Evolutionary conservation across 306 rosid species (phyloP), one percentile per base, ranked within the genome.

Genomic region (Ceratonia siliqua): DNA sequence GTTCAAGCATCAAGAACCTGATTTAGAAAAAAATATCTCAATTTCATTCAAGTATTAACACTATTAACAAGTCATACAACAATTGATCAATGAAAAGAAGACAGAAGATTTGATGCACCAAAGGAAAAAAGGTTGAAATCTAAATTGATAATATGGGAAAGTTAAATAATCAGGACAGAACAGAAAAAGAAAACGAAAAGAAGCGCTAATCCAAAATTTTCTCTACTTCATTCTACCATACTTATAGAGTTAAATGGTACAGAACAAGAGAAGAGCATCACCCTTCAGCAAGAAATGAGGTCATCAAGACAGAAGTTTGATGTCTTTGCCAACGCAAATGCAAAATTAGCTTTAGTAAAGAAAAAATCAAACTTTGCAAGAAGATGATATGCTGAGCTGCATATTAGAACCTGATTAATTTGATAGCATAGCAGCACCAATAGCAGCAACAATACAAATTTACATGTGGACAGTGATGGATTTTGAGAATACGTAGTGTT

Each of bases 11-110:
- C 22, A n/a, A n/a, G n/a, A 21, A 4, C n/a, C n/a, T n/a, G n/a
- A n/a, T n/a, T n/a, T n/a, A 63, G 32, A 28, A 62, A 62, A 74
- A 18, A 39, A 54, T n/a, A 30, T 52, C 39, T 68, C 22, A 43
- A 35, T 15, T 61, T 58, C 59, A 66, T 18, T 25, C 32, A 52
- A 42, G 27, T 50, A 65, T 35, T 21, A 20, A 18, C 57, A 59
- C 41, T 27, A 48, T 20, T n/a, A 17, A 36, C 52, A 24, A 55
- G 17, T 9, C 21, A 6, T 5, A 2, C 11, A 55, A 1, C 12
- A 17, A 35, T n/a, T n/a, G n/a, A n/a, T n/a, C n/a, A n/a, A n/a
- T n/a, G 52, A 70, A 8, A 15, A 12, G 2, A 0, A 21, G 41
- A 72, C 28, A 55, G 28, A n/a, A n/a, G n/a, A n/a, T n/a, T n/a